Evolutionary conservation across 1,284 basidiomycete genomes (phyloP), one percentile per base, ranked within the genome.

Genomic region (Cutaneotrichosporon mucoides): DNA sequence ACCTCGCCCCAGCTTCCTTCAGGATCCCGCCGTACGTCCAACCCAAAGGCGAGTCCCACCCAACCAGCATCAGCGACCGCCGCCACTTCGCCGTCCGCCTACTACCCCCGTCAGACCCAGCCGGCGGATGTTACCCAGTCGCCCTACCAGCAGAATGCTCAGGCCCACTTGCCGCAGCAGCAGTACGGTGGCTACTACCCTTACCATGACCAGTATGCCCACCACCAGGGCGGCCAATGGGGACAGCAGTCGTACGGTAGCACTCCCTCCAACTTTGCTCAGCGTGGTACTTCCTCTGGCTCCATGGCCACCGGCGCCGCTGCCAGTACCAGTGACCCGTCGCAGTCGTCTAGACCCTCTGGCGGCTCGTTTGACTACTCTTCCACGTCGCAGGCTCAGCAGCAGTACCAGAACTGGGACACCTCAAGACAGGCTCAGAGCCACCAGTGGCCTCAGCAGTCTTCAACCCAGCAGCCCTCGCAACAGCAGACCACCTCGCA

Each of bases 31-130:
- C 60, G 72, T 5, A 65, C 68, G 3, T 72, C 69, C 12, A 68
- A 67, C 51, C 64, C 61, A 16, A 67, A 68, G 46, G 53, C 64
- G 0, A 55, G 60, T n/a, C 68, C 68, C 37, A 49, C 66, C 6
- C 62, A 64, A 16, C 44, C 59, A 12, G 46, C 67, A 6, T 48
- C 64, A 12, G 51, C 57, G 8, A 63, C 59, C 8, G 56, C 63
- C n/a, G 64, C 67, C 47, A 65, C 66, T 2, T 69, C 70, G 5
- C 67, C 72, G 3, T 66, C 66, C 1, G 62, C 67, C 11, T 73
- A 68, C 59, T 71, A 70, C 53, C 62, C 62, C 34, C 47, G 58
- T n/a, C 55, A 55, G 59, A 8, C 59, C 1, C 44, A 40, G 15
- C 43, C 36, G 24, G 44, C 59, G 37, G 59, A 62, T 34, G 58